These are phyloP conservation scores for Globisporangium solare DNA, from an alignment of 352 stramenopile species.

Conservation along the genomic window DNA sequence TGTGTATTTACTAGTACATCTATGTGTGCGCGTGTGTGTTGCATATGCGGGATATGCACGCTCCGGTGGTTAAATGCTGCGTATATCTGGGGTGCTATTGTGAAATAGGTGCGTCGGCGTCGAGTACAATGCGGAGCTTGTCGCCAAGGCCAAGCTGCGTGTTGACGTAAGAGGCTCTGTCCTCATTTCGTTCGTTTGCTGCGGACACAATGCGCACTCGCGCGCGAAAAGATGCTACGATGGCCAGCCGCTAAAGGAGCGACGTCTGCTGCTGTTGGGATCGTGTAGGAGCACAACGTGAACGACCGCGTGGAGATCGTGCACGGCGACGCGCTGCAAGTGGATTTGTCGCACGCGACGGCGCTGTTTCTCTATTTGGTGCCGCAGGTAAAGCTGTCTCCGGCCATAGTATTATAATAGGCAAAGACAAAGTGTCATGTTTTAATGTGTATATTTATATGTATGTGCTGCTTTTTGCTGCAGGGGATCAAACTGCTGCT, in stretches of 20 bases:
- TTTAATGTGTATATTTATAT: neutral
- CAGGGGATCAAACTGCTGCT: constrained; percentile 69
- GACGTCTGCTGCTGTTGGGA: constrained; percentile 1
- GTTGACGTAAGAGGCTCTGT: constrained; percentile 53
- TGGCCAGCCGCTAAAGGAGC: no score
- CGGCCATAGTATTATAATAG: neutral
- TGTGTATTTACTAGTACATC: no score
- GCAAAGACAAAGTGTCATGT: neutral
- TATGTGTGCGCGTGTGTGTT: neutral
- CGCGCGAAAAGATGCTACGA: no score
- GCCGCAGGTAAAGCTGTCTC: constrained; percentile 32
- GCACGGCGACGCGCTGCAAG: constrained; percentile 55
- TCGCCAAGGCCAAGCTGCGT: constrained; percentile 34
- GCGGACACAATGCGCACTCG: no score
- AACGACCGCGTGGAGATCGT: constrained; percentile 45
- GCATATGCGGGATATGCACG: neutral
- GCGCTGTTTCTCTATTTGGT: constrained; percentile 83
- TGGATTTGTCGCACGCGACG: constrained; percentile 56
- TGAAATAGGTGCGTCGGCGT: constrained; percentile 54
- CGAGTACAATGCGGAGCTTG: constrained; percentile 69
- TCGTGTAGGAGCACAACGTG: constrained; percentile 34
- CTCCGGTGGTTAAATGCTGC: neutral
- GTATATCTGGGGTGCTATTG: neutral
- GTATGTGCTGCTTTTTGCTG: neutral
- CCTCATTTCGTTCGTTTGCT: no score